Evolutionary conservation across 106 monocot species (phyloP).

Genomic region (Allium cepa): DNA sequence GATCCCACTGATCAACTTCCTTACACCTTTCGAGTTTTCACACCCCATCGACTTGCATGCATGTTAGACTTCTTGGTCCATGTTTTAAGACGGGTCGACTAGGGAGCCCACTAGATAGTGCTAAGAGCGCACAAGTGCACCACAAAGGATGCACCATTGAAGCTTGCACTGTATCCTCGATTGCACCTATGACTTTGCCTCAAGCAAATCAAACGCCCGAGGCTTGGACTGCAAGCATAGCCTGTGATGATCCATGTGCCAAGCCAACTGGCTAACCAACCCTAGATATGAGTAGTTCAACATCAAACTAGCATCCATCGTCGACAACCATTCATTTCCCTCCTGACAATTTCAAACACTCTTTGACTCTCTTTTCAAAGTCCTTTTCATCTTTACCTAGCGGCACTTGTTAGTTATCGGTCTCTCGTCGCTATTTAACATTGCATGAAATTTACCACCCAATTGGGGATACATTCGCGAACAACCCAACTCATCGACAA

Average conservation of each 20-base stretch:
- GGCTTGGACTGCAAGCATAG: constrained; percentile 11
- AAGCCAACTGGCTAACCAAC: constrained; percentile 18
- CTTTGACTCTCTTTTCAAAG: too few relatives aligned
- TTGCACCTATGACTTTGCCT: neutral
- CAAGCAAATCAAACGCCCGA: constrained; percentile 3
- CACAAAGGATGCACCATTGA: neutral
- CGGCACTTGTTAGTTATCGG: too few relatives aligned
- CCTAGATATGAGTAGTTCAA: neutral
- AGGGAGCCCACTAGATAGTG: constrained; percentile 6
- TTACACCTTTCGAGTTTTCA: constrained; percentile 5
- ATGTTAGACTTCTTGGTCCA: constrained; percentile 16
- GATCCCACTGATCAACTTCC: constrained; percentile 17
- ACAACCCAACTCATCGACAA: too few relatives aligned
- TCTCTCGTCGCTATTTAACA: too few relatives aligned
- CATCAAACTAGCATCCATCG: constrained; percentile 8
- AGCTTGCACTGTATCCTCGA: constrained; percentile 8
- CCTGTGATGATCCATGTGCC: constrained; percentile 12
- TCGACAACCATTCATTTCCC: neutral
- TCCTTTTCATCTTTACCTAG: too few relatives aligned
- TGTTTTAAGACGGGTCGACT: constrained; percentile 13
- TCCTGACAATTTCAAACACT: too few relatives aligned
- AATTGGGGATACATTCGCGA: too few relatives aligned
- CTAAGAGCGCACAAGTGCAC: neutral
- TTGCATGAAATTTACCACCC: too few relatives aligned
- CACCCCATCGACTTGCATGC: constrained; percentile 7